A percentile compares a stretch with the other conserved stretches of the same genome.
Evolutionary conservation across 2,329 filamentous ascomycete species (phyloP).

Genomic region (Hypoxylon rubiginosum): DNA sequence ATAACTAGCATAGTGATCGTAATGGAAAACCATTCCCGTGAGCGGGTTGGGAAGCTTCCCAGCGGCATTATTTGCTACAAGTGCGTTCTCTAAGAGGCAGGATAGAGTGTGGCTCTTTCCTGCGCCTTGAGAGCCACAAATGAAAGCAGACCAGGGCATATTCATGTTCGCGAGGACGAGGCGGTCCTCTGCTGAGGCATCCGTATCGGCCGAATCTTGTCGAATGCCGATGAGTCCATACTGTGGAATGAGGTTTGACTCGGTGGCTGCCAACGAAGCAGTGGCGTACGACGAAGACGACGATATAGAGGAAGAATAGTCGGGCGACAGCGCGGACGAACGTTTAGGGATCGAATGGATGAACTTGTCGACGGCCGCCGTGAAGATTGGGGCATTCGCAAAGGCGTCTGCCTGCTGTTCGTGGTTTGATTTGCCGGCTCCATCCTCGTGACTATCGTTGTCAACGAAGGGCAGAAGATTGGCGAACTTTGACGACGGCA

Average conservation of each 20-base stretch:
- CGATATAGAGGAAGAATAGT: neutral
- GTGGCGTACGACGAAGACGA: neutral
- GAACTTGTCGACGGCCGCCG: conserved; percentile 4
- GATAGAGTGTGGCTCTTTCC: conserved; percentile 71
- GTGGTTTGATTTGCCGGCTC: neutral
- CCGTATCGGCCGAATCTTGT: neutral
- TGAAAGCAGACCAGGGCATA: conserved; percentile 68
- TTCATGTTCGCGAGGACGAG: conserved; percentile 63
- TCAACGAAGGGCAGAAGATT: conserved; percentile 11
- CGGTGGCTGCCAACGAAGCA: neutral
- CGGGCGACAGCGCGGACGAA: neutral
- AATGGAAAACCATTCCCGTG: conserved; percentile 66
- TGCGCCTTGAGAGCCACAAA: conserved; percentile 72
- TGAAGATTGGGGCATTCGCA: conserved; percentile 4
- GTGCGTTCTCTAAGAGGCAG: conserved; percentile 60
- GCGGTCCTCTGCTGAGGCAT: conserved; percentile 27
- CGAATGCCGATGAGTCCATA: conserved; percentile 40
- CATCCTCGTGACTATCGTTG: neutral
- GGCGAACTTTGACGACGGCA: neutral
- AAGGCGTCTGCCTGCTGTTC: conserved; percentile 2
- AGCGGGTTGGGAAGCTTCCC: conserved; percentile 60
- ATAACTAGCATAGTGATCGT: conserved; percentile 58
- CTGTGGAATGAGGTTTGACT: conserved; percentile 28
- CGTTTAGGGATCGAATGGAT: neutral
- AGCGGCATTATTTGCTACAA: conserved; percentile 51